Percentiles rank a stretch among this genome's conserved stretches.
phyloP scores from a whole-genome alignment of 2,329 filamentous ascomycete species.

The Botryosphaeria agaves region DNA sequence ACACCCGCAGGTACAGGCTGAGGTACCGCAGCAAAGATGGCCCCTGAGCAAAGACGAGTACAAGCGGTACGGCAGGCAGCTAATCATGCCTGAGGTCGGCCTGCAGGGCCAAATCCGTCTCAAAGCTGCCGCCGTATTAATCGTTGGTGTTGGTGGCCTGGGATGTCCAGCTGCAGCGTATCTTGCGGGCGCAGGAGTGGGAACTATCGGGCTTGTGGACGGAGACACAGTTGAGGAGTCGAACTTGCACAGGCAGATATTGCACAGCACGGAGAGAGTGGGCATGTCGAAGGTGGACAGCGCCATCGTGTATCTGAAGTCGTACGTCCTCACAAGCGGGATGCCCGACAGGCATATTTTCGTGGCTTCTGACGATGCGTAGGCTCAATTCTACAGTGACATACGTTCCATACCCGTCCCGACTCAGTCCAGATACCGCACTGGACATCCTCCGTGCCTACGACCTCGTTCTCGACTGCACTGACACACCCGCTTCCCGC shows the following conservation, averaged over 20 bases:
- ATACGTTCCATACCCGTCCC: conserved; percentile 44
- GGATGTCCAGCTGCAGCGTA: conserved; percentile 91
- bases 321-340: too few species aligned
- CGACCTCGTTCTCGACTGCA: conserved; percentile 83
- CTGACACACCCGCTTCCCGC: conserved; percentile 77
- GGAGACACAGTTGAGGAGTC: conserved; percentile 76
- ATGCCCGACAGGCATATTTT: too few species aligned
- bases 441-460: conserved; percentile 49
- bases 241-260: conserved; percentile 83
- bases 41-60: conserved; percentile 60
- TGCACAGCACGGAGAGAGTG: conserved; percentile 54
- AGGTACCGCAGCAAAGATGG: conserved; percentile 32
- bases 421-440: conserved; percentile 54
- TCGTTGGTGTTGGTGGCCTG: conserved; percentile 77
- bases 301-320: conserved; percentile 25
- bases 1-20: conserved; percentile 2
- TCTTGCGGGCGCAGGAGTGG: conserved; percentile 74
- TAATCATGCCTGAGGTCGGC: conserved; percentile 73
- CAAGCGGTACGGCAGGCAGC: conserved; percentile 71
- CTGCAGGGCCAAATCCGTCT: conserved; percentile 66
- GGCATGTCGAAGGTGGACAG: conserved; percentile 70
- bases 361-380: conserved; percentile 2
- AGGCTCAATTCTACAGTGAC: conserved; percentile 57
- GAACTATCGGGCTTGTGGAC: conserved; percentile 69
- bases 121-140: conserved; percentile 50